These are phyloP conservation scores for Vaccinium macrocarpon DNA, from an alignment of 148 eudicot species.

Conservation along the genomic window DNA sequence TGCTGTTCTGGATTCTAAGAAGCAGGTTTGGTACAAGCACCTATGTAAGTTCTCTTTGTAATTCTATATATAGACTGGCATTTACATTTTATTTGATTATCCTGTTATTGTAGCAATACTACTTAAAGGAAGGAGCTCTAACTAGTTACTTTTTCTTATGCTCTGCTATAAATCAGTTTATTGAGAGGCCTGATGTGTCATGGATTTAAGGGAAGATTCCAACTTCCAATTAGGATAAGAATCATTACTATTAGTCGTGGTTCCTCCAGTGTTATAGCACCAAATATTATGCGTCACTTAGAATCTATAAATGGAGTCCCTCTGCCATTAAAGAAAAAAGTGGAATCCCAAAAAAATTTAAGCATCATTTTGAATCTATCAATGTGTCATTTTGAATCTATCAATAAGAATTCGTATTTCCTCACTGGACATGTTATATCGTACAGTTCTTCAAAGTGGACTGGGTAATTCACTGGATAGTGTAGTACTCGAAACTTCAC, in stretches of 20 bases:
- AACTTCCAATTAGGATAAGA: not conserved
- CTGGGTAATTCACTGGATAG: not conserved
- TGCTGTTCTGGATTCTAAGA: constrained; percentile 54
- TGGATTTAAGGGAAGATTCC: not conserved
- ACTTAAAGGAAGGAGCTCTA: not conserved
- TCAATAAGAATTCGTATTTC: not conserved
- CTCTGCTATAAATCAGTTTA: not conserved
- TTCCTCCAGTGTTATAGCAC: not conserved
- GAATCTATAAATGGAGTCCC: not conserved
- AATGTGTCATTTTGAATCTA: not conserved
- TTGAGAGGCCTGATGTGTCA: not conserved
- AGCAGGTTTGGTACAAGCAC: constrained; percentile 52
- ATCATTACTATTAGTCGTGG: not conserved
- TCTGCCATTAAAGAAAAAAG: too few relatives aligned
- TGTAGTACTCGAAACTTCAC: not conserved
- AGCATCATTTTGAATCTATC: not conserved
- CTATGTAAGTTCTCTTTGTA: constrained; percentile 47
- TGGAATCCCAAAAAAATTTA: not conserved
- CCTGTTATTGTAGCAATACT: not conserved
- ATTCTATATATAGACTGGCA: not conserved
- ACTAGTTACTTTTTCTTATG: not conserved
- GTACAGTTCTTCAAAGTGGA: not conserved
- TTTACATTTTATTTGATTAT: not conserved
- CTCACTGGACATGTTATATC: not conserved
- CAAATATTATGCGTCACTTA: not conserved